phyloP scores from a whole-genome alignment of 2,329 filamentous ascomycete species.

The Colletotrichum plurivorum region DNA sequence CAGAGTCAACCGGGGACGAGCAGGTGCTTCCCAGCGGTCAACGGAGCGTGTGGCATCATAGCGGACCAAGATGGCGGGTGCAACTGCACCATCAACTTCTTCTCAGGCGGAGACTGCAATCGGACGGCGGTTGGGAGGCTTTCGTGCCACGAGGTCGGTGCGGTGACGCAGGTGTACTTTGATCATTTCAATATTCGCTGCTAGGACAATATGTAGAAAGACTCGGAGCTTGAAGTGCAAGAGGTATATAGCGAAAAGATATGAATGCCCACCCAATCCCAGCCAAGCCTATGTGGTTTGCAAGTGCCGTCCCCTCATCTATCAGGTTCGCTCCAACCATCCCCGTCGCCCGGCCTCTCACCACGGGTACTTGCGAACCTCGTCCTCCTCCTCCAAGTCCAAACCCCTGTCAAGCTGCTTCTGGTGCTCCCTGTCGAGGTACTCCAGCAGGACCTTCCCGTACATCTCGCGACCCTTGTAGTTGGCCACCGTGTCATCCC shows the following conservation, averaged over 20 bases:
- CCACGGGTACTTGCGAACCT: conserved; percentile 74
- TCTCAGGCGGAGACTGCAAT: conserved; percentile 27
- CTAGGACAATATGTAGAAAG: too few relatives aligned
- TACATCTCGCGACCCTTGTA: conserved; percentile 88
- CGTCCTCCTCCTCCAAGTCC: conserved; percentile 72
- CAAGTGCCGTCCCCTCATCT: neutral
- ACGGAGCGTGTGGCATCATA: conserved; percentile 22
- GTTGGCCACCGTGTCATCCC: conserved; percentile 81
- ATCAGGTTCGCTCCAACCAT: neutral
- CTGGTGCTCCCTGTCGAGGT: conserved; percentile 80
- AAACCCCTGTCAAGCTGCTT: conserved; percentile 80
- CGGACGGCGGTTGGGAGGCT: conserved; percentile 20
- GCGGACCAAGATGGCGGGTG: neutral
- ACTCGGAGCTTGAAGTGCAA: too few relatives aligned
- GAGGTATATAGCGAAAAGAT: too few relatives aligned
- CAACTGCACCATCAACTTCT: conserved; percentile 32
- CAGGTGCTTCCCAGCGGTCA: conserved; percentile 29
- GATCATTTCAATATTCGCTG: conserved; percentile 33
- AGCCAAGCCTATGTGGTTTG: neutral
- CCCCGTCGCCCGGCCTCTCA: conserved; percentile 32
- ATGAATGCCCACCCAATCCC: too few relatives aligned
- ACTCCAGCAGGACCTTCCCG: conserved; percentile 80
- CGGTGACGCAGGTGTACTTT: conserved; percentile 30
- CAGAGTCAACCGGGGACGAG: conserved; percentile 13
- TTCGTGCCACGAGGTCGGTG: conserved; percentile 17